Evolutionary conservation across 768 basidiomycete genomes (phyloP), one percentile per base, ranked within the genome.

Genomic region (Amanita muscaria): DNA sequence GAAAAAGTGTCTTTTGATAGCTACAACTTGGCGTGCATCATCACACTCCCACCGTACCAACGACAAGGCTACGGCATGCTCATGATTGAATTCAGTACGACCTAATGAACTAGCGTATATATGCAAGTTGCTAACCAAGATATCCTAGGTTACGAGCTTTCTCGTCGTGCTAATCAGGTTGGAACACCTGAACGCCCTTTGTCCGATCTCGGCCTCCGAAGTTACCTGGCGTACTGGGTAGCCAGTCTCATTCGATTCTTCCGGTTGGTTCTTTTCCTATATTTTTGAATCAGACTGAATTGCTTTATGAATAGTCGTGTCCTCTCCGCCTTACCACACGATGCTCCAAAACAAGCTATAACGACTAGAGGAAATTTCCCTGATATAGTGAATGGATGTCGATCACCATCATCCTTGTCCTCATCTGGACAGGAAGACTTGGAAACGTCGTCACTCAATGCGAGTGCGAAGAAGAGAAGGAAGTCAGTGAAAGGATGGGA

Each of bases 1-100:
- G 96, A 99, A 65, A 98, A 97, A 59, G 60, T 85, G 24, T 94
- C 93, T 1, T 94, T 91, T 51, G 96, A 99, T 53, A 88, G 94
- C 54, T 96, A 93, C 65, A 99, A 99, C 57, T 75, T 99, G 7
- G 94, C 94, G 3, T 93, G 90, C 61, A 99, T 99, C 54, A 82
- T 98, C 53, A 88, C 87, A 5, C 77, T 99, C 32, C 96, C 96
- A 2, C 96, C 92, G 14, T 90, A 83, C 56, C 94, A 97, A 56
- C 74, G 80, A 47, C 77, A 82, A 53, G 88, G 91, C 5, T 96
- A 85, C 55, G 96, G 94, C 2, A 90, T 88, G 73, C 80, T 98
- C 19, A 74, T 99, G 74, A 97, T 98, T 51, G 94, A 99, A 66
- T 96, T 98, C 70, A 98, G 94, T 94, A 58, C 34, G 89, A 65